phyloP scores from a whole-genome alignment of 371 early-diverging fungal species.

The Mortierella sp. region DNA sequence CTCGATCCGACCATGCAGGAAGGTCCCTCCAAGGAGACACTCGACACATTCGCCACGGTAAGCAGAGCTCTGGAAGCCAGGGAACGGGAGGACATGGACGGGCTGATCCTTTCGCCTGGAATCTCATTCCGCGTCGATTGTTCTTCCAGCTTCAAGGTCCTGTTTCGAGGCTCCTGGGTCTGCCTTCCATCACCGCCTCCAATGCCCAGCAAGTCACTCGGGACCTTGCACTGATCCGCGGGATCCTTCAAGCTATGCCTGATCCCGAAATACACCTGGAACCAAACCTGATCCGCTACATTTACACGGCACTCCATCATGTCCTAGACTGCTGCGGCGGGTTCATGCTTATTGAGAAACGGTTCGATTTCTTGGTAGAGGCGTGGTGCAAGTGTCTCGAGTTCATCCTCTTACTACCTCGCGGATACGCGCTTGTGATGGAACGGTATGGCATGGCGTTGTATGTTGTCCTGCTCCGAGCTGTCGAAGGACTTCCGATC shows the following conservation, averaged over 20 bases:
- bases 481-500: conserved; percentile 33
- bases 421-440: conserved; percentile 29
- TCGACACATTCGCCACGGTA: conserved; percentile 14
- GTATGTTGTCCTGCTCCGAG: conserved; percentile 26
- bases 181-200: conserved; percentile 24
- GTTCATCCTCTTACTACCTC: conserved; percentile 29
- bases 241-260: conserved; percentile 20
- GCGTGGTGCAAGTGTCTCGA: conserved; percentile 40
- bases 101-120: too few species aligned
- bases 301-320: conserved; percentile 31
- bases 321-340: conserved; percentile 55
- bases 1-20: conserved; percentile 8
- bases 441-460: conserved; percentile 19
- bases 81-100: not conserved
- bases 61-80: not conserved
- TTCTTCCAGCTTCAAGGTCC: conserved; percentile 14
- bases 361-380: conserved; percentile 48
- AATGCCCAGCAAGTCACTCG: conserved; percentile 24
- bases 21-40: conserved; percentile 13
- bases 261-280: conserved; percentile 41
- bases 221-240: conserved; percentile 11
- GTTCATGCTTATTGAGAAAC: conserved; percentile 31
- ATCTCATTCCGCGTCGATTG: not conserved
- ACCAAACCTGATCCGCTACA: conserved; percentile 21
- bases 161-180: conserved; percentile 16